Base-by-base conservation (phyloP, 2,329 filamentous ascomycete genomes). In the Neoascochyta sp. region DNA sequence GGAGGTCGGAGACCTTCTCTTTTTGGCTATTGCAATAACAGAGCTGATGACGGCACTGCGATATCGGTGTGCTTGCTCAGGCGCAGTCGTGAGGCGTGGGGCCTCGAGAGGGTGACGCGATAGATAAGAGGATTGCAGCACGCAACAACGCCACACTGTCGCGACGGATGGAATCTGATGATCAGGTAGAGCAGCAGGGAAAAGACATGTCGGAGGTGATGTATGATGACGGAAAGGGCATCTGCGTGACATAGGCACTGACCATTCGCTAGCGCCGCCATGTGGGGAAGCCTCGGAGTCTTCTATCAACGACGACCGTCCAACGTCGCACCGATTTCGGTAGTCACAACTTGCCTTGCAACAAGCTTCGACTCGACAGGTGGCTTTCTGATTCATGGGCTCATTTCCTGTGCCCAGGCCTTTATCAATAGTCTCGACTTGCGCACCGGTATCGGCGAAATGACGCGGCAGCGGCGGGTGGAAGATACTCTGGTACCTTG, bases 41-140 rank as follows among this genome's bases (percentile, higher is more conserved):
- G 22, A 33, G 27, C 29, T 34, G 29, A 23, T 32, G 14, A 16
- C 19, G 26, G 17, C 12, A 19, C 25, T 39, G 43, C 45, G 45
- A 49, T 47, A 38, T 49, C 45, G 45, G 45, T 29, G 24, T 36
- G 32, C 27, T 24, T n/a, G n/a, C n/a, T n/a, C n/a, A n/a, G n/a
- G n/a, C n/a, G n/a, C n/a, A n/a, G n/a, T n/a, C n/a, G n/a, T n/a
- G n/a, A n/a, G n/a, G n/a, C n/a, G 32, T 13, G 32, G 10, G 17
- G 18, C 31, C 16, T n/a, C n/a, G 34, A 16, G 15, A 29, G 24
- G 29, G 8, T 27, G 22, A 17, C 27, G 32, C 31, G 25, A 27
- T 30, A 39, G 39, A 36, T 34, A 32, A 26, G 28, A 9, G 5
- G 18, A 32, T 30, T 16, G 16, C 16, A 21, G 16, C 26, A 27